Evolutionary conservation across 768 basidiomycete species (phyloP).

Genomic region (Lentinula aciculospora): DNA sequence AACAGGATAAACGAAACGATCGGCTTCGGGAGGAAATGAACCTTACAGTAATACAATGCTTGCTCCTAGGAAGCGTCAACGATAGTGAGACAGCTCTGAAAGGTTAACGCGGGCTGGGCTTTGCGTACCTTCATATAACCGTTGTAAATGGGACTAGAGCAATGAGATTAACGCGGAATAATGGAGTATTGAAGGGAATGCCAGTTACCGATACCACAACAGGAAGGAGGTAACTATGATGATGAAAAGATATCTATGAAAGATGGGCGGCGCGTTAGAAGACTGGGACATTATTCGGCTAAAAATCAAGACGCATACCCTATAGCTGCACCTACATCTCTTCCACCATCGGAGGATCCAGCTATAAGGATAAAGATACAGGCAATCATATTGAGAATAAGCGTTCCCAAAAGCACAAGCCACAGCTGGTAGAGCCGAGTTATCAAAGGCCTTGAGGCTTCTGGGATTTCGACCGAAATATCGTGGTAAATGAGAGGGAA

Average conservation of each 20-base stretch:
- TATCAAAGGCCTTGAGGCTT: slow-evolving; percentile 71
- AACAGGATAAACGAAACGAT: slow-evolving; percentile 19
- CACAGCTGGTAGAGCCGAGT: slow-evolving; percentile 89
- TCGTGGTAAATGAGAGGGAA: slow-evolving; percentile 94
- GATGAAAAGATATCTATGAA: slow-evolving; percentile 66
- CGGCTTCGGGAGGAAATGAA: slow-evolving; percentile 19
- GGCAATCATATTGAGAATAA: slow-evolving; percentile 86
- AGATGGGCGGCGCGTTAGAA: slow-evolving; percentile 4
- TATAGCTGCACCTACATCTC: slow-evolving; percentile 78
- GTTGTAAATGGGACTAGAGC: slow-evolving; percentile 84
- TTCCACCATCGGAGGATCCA: slow-evolving; percentile 69
- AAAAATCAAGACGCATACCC: slow-evolving; percentile 44
- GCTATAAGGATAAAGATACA: slow-evolving; percentile 82
- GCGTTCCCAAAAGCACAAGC: slow-evolving; percentile 79
- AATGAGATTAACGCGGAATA: slow-evolving; percentile 10
- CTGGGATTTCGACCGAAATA: slow-evolving; percentile 85
- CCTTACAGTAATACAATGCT: slow-evolving; percentile 87
- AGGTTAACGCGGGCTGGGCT: not conserved
- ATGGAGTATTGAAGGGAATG: slow-evolving; percentile 2
- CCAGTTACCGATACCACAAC: slow-evolving; percentile 85
- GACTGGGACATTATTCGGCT: slow-evolving; percentile 9
- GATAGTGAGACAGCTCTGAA: not conserved
- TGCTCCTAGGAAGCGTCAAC: slow-evolving; percentile 58
- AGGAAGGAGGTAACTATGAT: slow-evolving; percentile 81
- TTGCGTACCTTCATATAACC: slow-evolving; percentile 87